phyloP scores from a whole-genome alignment of 441 rosid species.

The Arabidopsis hybrid region DNA sequence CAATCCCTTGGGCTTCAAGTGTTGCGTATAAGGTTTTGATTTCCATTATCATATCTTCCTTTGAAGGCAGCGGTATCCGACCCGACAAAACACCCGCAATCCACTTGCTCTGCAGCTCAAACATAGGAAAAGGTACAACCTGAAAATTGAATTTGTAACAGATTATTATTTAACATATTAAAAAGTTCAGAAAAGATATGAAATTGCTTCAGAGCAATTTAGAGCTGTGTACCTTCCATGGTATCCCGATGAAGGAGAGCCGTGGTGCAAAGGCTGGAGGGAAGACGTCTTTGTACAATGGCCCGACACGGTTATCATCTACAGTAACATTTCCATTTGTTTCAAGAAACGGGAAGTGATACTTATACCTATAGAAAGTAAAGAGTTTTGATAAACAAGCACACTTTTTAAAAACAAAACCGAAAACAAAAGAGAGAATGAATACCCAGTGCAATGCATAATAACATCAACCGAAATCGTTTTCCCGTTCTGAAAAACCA shows the following conservation, averaged over 20 bases:
- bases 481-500: slow-evolving; percentile 67
- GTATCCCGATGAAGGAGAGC: slow-evolving; percentile 86
- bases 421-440: neutral
- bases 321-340: slow-evolving; percentile 66
- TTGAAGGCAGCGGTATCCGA: slow-evolving; percentile 59
- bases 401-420: neutral
- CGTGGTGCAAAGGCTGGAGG: slow-evolving; percentile 73
- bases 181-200: neutral
- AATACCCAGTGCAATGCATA: slow-evolving; percentile 84
- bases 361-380: slow-evolving; percentile 60
- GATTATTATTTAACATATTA: neutral
- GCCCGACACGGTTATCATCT: slow-evolving; percentile 80
- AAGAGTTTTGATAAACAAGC: neutral
- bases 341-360: slow-evolving; percentile 80
- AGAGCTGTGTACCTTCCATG: slow-evolving; percentile 60
- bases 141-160: slow-evolving; percentile 12
- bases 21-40: slow-evolving; percentile 52
- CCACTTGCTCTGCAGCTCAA: slow-evolving; percentile 88
- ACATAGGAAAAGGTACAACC: slow-evolving; percentile 66
- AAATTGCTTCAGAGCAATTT: neutral
- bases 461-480: slow-evolving; percentile 61
- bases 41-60: slow-evolving; percentile 69
- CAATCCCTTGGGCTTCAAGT: slow-evolving; percentile 59
- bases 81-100: slow-evolving; percentile 78
- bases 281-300: slow-evolving; percentile 80